Evolutionary conservation across 306 rosid genomes (phyloP), one percentile per base, ranked within the genome.

Genomic region (Rosa lucieae): DNA sequence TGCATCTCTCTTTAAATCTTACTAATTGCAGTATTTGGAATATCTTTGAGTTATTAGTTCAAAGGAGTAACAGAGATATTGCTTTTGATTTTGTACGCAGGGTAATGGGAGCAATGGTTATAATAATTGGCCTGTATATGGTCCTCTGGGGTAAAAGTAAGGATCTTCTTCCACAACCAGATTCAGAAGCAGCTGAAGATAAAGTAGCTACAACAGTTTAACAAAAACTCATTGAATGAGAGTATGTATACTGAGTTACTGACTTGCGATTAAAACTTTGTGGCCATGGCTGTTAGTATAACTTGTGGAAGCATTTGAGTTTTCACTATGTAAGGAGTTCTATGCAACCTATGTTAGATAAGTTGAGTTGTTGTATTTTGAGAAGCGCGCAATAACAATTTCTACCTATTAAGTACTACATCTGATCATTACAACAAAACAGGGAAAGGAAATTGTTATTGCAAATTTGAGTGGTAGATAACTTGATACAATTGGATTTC

Each of bases 81-180:
- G 23, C 21, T 76, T 39, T 63, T 63, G 71, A 3, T 29, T 67
- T 5, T 13, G 26, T 80, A 40, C 46, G 55, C 80, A 88, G 91
- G 67, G 81, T 85, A 29, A 23, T 88, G 59, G 91, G 91, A 78
- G 89, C 91, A 21, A 47, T 78, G 47, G 73, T 85, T 5, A 85
- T 85, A 46, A 81, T 85, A 61, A 76, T 56, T 62, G 91, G 91
- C 46, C 84, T 88, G 11, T 88, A 88, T 74, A 35, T 85, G 81
- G 89, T 85, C 55, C 40, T 88, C 46, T 88, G 91, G 91, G 91
- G 91, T 13, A 84, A 88, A 63, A 81, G 84, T 68, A 86, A 88
- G 75, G 91, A 86, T 65, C 61, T 13, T 2, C 65, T 18, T 39
- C 72, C 51, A 53, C 26, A 39, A 39, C 15, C 79, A 18, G 71